Evolutionary conservation across 345 rosid species (phyloP).

Genomic region (Cardamine occulta): DNA sequence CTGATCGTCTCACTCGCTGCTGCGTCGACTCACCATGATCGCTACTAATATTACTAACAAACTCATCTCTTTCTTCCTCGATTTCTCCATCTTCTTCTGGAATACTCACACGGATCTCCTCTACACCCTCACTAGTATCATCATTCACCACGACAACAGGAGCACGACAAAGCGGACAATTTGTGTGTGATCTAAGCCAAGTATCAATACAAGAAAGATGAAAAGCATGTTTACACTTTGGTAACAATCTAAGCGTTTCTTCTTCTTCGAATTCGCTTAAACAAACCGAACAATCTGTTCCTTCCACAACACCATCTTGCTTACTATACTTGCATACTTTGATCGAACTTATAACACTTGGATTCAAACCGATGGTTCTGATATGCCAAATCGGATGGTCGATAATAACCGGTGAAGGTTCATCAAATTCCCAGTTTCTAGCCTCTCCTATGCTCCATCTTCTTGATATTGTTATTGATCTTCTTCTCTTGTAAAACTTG

Average conservation of each 20-base stretch:
- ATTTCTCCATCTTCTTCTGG: constrained; percentile 39
- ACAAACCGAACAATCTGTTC: constrained; percentile 82
- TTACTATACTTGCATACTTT: constrained; percentile 53
- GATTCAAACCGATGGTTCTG: constrained; percentile 62
- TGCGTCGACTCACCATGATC: constrained; percentile 31
- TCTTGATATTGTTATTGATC: constrained; percentile 34
- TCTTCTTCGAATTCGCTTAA: constrained; percentile 72
- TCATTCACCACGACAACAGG: constrained; percentile 44
- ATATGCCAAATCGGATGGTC: constrained; percentile 81
- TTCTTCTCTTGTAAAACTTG: constrained; percentile 40
- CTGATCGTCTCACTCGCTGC: constrained; percentile 65
- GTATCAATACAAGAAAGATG: constrained; percentile 74
- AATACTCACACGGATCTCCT: constrained; percentile 36
- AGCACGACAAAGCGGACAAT: constrained; percentile 69
- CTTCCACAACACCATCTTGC: constrained; percentile 60
- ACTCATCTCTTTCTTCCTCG: constrained; percentile 37
- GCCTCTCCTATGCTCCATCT: constrained; percentile 37
- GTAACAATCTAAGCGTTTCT: constrained; percentile 63
- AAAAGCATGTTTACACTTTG: constrained; percentile 81
- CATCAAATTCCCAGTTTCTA: constrained; percentile 47
- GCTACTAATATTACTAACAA: constrained; percentile 26
- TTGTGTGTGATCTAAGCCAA: constrained; percentile 75
- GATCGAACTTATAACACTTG: constrained; percentile 59
- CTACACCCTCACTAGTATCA: constrained; percentile 16
- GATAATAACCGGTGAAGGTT: constrained; percentile 46